These are phyloP conservation scores for Capsella bursapastoris DNA, from an alignment of 345 rosid species.

Conservation along the genomic window DNA sequence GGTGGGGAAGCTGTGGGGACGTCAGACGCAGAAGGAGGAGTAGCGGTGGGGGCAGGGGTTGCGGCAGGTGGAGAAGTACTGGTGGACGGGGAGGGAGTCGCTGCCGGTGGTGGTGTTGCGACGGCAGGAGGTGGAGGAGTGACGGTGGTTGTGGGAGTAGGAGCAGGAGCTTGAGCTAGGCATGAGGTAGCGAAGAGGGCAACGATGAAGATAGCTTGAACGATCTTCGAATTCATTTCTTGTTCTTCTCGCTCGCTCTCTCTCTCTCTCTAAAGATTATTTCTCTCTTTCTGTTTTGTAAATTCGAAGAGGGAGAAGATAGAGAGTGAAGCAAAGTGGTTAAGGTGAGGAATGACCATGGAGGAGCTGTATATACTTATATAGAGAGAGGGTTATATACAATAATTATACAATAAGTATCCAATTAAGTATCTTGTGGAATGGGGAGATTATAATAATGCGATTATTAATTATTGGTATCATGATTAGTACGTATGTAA, in stretches of 20 bases:
- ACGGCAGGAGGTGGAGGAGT: constrained; percentile 40
- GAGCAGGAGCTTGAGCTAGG: constrained; percentile 69
- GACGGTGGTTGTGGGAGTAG: constrained; percentile 47
- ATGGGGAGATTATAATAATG: not conserved
- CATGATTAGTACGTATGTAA: not conserved
- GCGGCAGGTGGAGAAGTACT: constrained; percentile 51
- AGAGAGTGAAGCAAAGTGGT: constrained; percentile 20
- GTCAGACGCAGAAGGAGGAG: constrained; percentile 33
- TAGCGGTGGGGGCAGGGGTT: constrained; percentile 19
- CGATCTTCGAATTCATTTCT: constrained; percentile 54
- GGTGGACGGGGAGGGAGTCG: constrained; percentile 44
- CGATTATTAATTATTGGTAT: not conserved
- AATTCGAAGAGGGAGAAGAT: not conserved
- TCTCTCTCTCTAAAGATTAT: not conserved
- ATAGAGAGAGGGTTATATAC: not conserved
- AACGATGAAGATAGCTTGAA: constrained; percentile 54
- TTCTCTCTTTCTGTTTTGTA: not conserved
- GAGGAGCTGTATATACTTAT: constrained; percentile 14
- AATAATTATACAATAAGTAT: not conserved
- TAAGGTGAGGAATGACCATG: constrained; percentile 27
- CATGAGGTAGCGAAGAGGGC: constrained; percentile 66
- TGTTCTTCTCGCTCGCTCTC: no score
- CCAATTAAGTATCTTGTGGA: not conserved
- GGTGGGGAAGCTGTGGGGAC: constrained; percentile 38
- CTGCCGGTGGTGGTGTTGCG: constrained; percentile 41